Evolutionary conservation across 495 filamentous ascomycete species (phyloP), one percentile per base, ranked within the genome.

Genomic region (Platismatia glauca): DNA sequence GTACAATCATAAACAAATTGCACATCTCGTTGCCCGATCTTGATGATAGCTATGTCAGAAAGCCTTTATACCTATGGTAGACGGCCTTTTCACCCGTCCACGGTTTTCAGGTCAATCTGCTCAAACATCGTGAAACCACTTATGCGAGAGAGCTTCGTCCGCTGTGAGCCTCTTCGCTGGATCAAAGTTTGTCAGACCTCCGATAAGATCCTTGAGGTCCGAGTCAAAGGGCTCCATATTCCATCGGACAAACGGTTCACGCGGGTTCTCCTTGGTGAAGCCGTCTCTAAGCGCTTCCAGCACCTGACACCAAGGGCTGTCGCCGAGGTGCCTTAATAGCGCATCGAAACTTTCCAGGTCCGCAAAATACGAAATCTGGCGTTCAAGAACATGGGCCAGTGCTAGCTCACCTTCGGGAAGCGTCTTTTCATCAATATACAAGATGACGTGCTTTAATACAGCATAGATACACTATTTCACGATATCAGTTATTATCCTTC

Each of bases 351-450:
- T 70, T 15, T 79, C 66, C 71, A 62, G 62, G 57, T 81, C 74
- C 58, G 74, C 78, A 68, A 80, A 81, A 61, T 78, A 79, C 3
- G 78, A 81, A 20, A 79, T 73, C 60, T 80, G 77, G 29, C 78
- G 76, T 62, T 73, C 71, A 27, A 76, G 67, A 20, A 73, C 72
- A 52, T 75, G 68, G 63, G 77, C 77, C 64, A 82, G 77, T 35
- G 76, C 77, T 66, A 78, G 76, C 50, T 76, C 76, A 62, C 77
- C 74, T 60, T 68, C 65, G 33, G 64, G 65, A 50, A 72, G 29
- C 52, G 0, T 29, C 2, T 55, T 15, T 35, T 35, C 29, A 55
- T 35, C 29, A n/a, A 55, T 29, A 18, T 3, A 12, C 1, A 55
- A 35, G 29, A 55, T 55, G 8, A 55, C 52, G 5, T 18, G 5